phyloP scores from a whole-genome alignment of 2,329 filamentous ascomycete species.

The Neurospora sp. region DNA sequence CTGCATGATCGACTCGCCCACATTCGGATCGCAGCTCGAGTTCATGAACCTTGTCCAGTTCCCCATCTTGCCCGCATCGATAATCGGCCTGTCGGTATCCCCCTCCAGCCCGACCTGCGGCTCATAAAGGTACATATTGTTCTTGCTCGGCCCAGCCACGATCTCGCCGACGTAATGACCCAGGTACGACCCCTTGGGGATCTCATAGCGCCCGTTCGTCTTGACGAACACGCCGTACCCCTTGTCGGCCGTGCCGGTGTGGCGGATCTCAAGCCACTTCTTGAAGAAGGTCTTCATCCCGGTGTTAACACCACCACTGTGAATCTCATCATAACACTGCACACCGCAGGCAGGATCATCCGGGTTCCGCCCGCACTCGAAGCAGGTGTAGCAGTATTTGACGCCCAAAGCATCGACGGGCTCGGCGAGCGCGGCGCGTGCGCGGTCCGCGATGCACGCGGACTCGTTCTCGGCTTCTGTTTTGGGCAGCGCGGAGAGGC shows the following conservation, averaged over 20 bases:
- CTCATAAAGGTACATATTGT: constrained; percentile 2
- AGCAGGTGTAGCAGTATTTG: background rate
- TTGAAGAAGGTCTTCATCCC: background rate
- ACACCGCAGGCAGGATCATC: background rate
- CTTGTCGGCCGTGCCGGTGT: background rate
- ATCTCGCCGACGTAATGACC: constrained; percentile 11
- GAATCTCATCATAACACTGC: background rate
- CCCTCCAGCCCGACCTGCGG: background rate
- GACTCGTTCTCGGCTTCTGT: background rate
- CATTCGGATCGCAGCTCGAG: constrained; percentile 12
- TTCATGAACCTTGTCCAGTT: constrained; percentile 18
- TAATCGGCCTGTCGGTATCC: background rate
- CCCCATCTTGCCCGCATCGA: constrained; percentile 7
- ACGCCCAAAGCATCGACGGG: background rate
- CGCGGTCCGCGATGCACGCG: background rate
- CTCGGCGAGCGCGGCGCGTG: background rate
- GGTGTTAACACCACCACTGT: background rate
- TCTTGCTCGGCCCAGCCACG: background rate
- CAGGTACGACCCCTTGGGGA: constrained; percentile 1
- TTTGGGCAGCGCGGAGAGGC: background rate
- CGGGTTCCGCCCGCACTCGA: background rate
- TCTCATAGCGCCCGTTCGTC: background rate
- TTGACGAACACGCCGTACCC: constrained; percentile 7
- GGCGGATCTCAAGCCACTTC: constrained; percentile 4
- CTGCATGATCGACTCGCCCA: background rate